Conservation (phyloP, 208 protist species). For the Leishmania arabica region DNA sequence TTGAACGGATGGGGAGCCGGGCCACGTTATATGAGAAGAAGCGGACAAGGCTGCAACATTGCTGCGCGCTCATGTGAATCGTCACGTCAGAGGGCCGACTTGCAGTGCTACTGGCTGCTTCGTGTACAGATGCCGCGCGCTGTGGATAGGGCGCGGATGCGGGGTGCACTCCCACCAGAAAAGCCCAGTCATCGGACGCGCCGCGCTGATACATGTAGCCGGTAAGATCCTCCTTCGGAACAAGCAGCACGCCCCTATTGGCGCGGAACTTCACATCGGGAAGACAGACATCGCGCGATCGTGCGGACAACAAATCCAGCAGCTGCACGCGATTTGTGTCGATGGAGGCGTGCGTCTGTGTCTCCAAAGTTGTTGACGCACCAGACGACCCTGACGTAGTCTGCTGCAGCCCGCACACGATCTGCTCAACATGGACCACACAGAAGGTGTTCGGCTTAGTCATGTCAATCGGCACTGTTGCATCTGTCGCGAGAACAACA, state of each 20-base stretch:
- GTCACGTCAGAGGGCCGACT: not conserved
- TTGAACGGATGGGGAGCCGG: constrained; percentile 4
- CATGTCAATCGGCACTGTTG: constrained; percentile 28
- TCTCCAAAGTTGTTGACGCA: not conserved
- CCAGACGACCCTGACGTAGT: not conserved
- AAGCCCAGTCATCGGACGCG: constrained; percentile 1
- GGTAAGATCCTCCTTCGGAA: constrained; percentile 23
- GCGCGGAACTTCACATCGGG: constrained; percentile 24
- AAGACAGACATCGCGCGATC: constrained; percentile 7
- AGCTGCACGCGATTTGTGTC: constrained; percentile 16
- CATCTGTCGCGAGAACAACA: constrained; percentile 26
- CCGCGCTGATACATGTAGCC: constrained; percentile 21
- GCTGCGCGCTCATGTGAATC: constrained; percentile 7
- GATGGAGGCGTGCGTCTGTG: constrained; percentile 2
- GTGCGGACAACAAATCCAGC: not conserved
- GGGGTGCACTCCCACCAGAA: constrained; percentile 22
- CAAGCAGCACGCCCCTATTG: constrained; percentile 19
- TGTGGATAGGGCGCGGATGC: not conserved
- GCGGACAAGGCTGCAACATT: constrained; percentile 12
- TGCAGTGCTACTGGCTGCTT: not conserved
- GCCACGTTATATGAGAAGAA: constrained; percentile 17
- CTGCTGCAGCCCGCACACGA: constrained; percentile 4
- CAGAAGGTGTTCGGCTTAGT: constrained; percentile 10
- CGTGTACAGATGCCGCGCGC: not conserved
- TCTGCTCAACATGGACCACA: constrained; percentile 10